Base-by-base conservation (phyloP, 306 rosid genomes). In the Trichosanthes cucumerina region DNA sequence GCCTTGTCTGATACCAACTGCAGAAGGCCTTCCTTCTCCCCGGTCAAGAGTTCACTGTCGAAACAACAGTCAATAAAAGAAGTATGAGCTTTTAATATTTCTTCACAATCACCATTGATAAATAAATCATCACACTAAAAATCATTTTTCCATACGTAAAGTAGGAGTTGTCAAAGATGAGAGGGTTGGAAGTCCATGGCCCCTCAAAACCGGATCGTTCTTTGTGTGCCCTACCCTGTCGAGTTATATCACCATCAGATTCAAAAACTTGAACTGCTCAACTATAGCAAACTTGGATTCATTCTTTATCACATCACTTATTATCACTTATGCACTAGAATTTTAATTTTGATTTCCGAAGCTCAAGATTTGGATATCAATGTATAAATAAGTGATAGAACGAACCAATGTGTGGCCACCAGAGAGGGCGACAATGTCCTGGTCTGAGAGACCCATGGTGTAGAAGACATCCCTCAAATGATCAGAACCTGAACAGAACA, bases 151-250 rank as follows among this genome's bases (percentile, higher is more conserved):
- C 97, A 83, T 69, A 92, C 99, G 1, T 86, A 84, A 96, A 96
- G 81, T 96, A 96, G 0, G 97, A 47, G 88, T 91, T 92, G 81
- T 96, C 99, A 24, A 96, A 96, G 71, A 92, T 91, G 81, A 88
- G 91, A 49, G 99, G 99, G 80, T 92, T 96, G 23, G 70, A 0
- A n/a, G 99, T 96, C 99, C 98, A 96, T 0, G 99, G 89, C 6
- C 99, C 99, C 86, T 96, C 99, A 19, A 96, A 96, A 58, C 99
- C 99, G 82, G 99, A 96, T 12, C 98, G 97, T 81, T 96, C 99
- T 91, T 96, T 96, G 93, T 96, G 99, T 80, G 87, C 47, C 89
- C 91, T 86, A 80, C 99, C 99, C 99, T 96, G 81, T 39, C 66
- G 39, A 28, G 49, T 39, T 62, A 59, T 36, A 78, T 46, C 75